A percentile compares a stretch with the other conserved stretches of the same genome.
phyloP scores from a whole-genome alignment of 768 basidiomycete genomes.

The Leccinum imitatum region DNA sequence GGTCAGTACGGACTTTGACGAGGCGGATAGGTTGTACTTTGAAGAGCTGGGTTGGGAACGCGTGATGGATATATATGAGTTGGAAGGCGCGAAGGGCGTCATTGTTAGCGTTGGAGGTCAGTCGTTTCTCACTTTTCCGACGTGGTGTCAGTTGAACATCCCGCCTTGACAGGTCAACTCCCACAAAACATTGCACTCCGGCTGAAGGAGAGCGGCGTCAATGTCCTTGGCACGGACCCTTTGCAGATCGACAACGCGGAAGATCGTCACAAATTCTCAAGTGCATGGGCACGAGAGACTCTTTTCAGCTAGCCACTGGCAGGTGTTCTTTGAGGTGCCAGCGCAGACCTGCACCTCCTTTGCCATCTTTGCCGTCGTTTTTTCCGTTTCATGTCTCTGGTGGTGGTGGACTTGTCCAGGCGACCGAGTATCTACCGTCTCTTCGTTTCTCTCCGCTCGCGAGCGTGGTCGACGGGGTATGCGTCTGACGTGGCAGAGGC shows the following conservation, averaged over 20 bases:
- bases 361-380: constrained; percentile 19
- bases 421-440: constrained; percentile 12
- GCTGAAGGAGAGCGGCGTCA: constrained; percentile 86
- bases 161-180: constrained; percentile 68
- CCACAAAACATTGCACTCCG: constrained; percentile 98
- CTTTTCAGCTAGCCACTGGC: constrained; percentile 4
- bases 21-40: constrained; percentile 98
- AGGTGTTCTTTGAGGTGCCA: constrained; percentile 11
- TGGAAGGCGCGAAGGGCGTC: constrained; percentile 90
- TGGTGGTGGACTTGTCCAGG: not conserved
- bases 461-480: no score
- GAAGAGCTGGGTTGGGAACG: constrained; percentile 97
- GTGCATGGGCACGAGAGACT: constrained; percentile 39
- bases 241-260: constrained; percentile 95
- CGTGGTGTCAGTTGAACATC: not conserved
- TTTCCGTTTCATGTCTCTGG: constrained; percentile 6
- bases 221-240: constrained; percentile 95
- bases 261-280: constrained; percentile 99
- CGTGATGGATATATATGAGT: constrained; percentile 99
- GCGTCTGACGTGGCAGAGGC: no score
- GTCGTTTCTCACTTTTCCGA: constrained; percentile 22
- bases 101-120: constrained; percentile 95
- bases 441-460: constrained; percentile 15
- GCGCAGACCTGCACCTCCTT: constrained; percentile 19
- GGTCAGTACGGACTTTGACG: constrained; percentile 98